Conservation (phyloP, 2,329 filamentous ascomycete genomes). For the Venturia effusa region DNA sequence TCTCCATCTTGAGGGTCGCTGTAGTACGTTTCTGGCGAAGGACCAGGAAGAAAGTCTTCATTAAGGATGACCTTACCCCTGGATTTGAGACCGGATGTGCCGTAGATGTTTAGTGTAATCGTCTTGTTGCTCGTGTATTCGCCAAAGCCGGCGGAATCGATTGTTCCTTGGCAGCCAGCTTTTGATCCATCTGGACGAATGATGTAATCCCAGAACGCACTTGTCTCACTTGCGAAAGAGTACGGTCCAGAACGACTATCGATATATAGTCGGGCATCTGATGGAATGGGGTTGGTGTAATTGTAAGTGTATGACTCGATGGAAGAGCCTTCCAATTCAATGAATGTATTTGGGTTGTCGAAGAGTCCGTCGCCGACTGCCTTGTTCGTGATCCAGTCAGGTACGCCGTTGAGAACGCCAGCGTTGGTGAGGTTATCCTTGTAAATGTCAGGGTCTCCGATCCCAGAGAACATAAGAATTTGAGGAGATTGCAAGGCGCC, state of each 20-base stretch:
- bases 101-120: conserved; percentile 47
- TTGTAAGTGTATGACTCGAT: conserved; percentile 33
- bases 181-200: conserved; percentile 30
- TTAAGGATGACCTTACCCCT: conserved; percentile 37
- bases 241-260: conserved; percentile 40
- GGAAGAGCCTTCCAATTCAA: conserved; percentile 33
- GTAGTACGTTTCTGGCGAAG: conserved; percentile 36
- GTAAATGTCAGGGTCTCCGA: conserved; percentile 19
- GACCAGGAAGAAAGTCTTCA: conserved; percentile 31
- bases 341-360: conserved; percentile 46
- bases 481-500: conserved; percentile 22
- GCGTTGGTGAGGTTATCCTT: conserved; percentile 22
- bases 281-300: conserved; percentile 32
- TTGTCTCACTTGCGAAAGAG: conserved; percentile 41
- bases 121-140: conserved; percentile 33
- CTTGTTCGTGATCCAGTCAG: conserved; percentile 39
- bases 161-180: conserved; percentile 42
- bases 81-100: conserved; percentile 43
- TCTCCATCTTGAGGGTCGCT: conserved; percentile 36
- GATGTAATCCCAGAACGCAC: conserved; percentile 42
- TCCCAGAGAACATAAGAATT: conserved; percentile 31
- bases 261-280: conserved; percentile 38
- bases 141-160: conserved; percentile 36
- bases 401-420: conserved; percentile 24
- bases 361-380: conserved; percentile 41